Evolutionary conservation across 805 yeast genomes (phyloP).

Genomic region (Candida vartiovaarae): DNA sequence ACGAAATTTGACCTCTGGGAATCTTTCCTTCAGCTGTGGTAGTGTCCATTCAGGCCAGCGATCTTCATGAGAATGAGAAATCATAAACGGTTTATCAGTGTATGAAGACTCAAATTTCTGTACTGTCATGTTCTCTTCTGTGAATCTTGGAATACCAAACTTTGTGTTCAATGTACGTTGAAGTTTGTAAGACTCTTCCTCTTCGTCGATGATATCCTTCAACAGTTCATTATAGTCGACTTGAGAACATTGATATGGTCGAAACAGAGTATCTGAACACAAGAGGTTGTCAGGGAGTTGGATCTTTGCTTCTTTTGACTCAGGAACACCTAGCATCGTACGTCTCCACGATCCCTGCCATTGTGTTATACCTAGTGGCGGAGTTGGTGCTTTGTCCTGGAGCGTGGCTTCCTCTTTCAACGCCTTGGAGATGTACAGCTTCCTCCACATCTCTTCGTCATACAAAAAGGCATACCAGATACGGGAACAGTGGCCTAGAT

Average conservation of each 20-base stretch:
- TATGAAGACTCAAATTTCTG: conserved; percentile 40
- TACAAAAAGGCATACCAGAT: conserved; percentile 63
- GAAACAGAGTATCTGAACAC: conserved; percentile 70
- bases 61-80: conserved; percentile 25
- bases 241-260: conserved; percentile 80
- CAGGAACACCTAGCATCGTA: conserved; percentile 39
- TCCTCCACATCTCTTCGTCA: conserved; percentile 81
- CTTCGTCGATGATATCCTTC: conserved; percentile 41
- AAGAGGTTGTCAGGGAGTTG: conserved; percentile 42
- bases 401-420: conserved; percentile 9
- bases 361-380: conserved; percentile 23
- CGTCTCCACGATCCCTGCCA: conserved; percentile 86
- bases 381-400: conserved; percentile 12
- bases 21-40: conserved; percentile 39
- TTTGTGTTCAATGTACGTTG: conserved; percentile 18
- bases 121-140: conserved; percentile 35
- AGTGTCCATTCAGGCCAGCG: conserved; percentile 69
- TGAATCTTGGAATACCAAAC: conserved; percentile 44
- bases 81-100: conserved; percentile 58
- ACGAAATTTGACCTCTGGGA: conserved; percentile 57
- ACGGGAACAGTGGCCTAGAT: conserved; percentile 53
- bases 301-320: conserved; percentile 35
- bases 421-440: conserved; percentile 34
- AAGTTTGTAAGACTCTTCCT: conserved; percentile 23
- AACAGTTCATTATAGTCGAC: conserved; percentile 50